Evolutionary conservation across 2,329 filamentous ascomycete genomes (phyloP), one percentile per base, ranked within the genome.

Genomic region (Colletotrichum brevisporum): DNA sequence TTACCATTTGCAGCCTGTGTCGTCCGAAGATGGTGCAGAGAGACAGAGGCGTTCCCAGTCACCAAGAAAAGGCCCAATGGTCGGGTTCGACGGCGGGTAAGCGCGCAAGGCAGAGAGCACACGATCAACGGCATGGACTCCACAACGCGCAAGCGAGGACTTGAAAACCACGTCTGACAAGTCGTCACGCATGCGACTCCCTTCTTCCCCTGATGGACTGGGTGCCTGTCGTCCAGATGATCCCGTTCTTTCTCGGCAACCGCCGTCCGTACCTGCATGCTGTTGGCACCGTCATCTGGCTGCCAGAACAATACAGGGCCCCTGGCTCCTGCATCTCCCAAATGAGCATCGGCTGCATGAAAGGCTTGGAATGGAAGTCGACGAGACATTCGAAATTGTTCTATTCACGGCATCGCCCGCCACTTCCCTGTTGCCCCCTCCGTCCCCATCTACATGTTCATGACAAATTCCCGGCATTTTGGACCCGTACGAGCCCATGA

Each of bases 241-340:
- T 66, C 54, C 18, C 48, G 43, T 45, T 54, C 48, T 10, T 41
- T 51, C 41, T 51, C 50, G 54, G 61, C 55, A 59, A 21, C 48
- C 60, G 41, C 54, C 41, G n/a, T n/a, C 62, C 31, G 66, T 69
- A 65, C 61, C 66, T 69, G 66, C 57, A 62, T 41, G 51, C 26
- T 36, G 31, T 43, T n/a, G 27, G 6, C 27, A 16, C n/a, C 21
- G 24, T 39, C 55, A 57, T 21, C 55, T 24, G 41, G 36, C 31
- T 36, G 31, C 21, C 54, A 36, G n/a, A 18, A 6, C 47, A 56
- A 51, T 18, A 36, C 39, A 61, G 36, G 55, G 18, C 55, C 55
- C 63, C 55, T 65, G 43, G 39, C 26, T 50, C 53, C 27, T 10
- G 31, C 57, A 51, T 41, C 65, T 64, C 26, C 47, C 15, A 53